Evolutionary conservation across 2,329 filamentous ascomycete species (phyloP).

Genomic region (Balansia obtecta): DNA sequence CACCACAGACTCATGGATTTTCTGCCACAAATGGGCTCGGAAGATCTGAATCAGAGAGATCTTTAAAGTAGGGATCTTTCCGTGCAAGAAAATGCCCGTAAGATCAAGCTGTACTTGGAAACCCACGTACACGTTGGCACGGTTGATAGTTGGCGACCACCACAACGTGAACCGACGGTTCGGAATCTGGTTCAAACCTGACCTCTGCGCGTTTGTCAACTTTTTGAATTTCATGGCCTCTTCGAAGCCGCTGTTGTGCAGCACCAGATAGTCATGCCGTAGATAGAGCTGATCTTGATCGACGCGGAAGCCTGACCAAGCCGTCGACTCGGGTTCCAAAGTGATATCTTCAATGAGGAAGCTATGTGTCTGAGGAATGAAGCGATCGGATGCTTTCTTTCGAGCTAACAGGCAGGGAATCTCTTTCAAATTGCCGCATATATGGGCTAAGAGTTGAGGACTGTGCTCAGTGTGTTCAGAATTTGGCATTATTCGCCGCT

Average conservation of each 20-base stretch:
- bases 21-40: slow-evolving; percentile 98
- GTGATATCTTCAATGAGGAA: slow-evolving; percentile 28
- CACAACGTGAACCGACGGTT: slow-evolving; percentile 97
- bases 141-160: slow-evolving; percentile 92
- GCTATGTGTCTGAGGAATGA: slow-evolving; percentile 17
- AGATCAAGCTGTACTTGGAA: slow-evolving; percentile 98
- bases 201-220: slow-evolving; percentile 90
- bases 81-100: slow-evolving; percentile 97
- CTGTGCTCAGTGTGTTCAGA: not conserved
- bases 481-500: not conserved
- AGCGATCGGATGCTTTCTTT: slow-evolving; percentile 3
- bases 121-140: slow-evolving; percentile 96
- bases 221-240: slow-evolving; percentile 96
- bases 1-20: slow-evolving; percentile 96
- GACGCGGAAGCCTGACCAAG: slow-evolving; percentile 38
- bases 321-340: slow-evolving; percentile 28
- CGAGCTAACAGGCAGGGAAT: not conserved
- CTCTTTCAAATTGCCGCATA: not conserved
- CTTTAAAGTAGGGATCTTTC: slow-evolving; percentile 95
- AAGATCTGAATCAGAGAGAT: slow-evolving; percentile 99
- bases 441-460: not conserved
- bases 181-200: slow-evolving; percentile 94
- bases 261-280: slow-evolving; percentile 19
- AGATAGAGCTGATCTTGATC: slow-evolving; percentile 38
- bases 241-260: slow-evolving; percentile 32